phyloP scores from a whole-genome alignment of 345 rosid genomes.

The Psidium friedrichsthalianum region DNA sequence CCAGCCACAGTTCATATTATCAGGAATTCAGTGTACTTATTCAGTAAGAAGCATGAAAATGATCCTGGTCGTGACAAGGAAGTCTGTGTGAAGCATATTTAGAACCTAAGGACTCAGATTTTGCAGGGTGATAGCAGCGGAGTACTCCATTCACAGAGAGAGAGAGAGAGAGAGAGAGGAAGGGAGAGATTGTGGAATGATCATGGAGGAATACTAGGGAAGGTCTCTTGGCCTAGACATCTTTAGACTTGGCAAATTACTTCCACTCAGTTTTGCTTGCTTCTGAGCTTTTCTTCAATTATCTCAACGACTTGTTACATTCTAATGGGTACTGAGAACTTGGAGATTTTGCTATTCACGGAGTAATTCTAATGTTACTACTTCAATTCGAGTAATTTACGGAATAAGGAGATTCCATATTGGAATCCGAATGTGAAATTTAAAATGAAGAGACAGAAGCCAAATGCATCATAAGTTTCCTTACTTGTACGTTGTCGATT shows the following conservation, averaged over 20 bases:
- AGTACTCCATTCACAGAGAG: background rate
- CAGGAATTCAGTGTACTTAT: background rate
- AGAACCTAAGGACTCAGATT: background rate
- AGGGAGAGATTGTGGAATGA: background rate
- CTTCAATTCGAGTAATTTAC: background rate
- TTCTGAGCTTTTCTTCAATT: background rate
- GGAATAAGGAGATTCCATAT: background rate
- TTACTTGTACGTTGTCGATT: background rate
- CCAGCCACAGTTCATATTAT: background rate
- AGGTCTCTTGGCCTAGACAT: background rate
- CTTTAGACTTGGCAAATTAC: background rate
- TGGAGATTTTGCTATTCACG: background rate
- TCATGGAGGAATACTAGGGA: background rate
- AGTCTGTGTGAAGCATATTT: background rate
- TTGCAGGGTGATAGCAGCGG: background rate
- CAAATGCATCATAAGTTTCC: background rate
- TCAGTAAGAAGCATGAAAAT: background rate
- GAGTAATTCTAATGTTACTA: background rate
- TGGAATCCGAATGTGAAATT: background rate
- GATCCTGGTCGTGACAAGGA: background rate
- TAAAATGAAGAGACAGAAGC: background rate
- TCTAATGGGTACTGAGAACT: background rate
- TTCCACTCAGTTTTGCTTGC: background rate
- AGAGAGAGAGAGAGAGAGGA: background rate
- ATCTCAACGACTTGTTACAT: background rate